phyloP scores from a whole-genome alignment of 352 stramenopile species.

The Achlya hypogyna region DNA sequence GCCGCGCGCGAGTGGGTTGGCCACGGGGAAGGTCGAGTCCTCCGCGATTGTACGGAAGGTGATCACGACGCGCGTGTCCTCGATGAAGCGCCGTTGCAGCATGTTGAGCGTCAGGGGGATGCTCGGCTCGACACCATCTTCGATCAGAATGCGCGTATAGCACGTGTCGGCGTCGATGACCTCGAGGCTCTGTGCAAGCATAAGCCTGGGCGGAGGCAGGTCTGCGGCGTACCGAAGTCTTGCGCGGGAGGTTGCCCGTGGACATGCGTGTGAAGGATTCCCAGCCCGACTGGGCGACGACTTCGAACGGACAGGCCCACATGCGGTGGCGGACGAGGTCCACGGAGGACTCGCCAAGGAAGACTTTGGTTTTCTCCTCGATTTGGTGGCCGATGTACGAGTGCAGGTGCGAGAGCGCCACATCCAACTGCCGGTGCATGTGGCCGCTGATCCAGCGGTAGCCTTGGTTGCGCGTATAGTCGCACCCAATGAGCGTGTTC shows the following conservation, averaged over 20 bases:
- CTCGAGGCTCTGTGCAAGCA: conserved; percentile 4
- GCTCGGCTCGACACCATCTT: conserved; percentile 7
- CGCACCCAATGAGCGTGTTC: conserved; percentile 19
- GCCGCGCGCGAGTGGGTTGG: background rate
- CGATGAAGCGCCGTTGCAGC: conserved; percentile 19
- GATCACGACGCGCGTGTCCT: conserved; percentile 7
- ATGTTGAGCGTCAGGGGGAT: conserved; percentile 16
- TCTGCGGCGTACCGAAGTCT: background rate
- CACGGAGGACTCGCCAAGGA: conserved; percentile 13
- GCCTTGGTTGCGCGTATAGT: background rate
- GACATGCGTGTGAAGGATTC: conserved; percentile 18
- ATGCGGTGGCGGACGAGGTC: conserved; percentile 18
- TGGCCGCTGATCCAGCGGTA: conserved; percentile 17
- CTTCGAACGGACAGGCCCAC: conserved; percentile 1
- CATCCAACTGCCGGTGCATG: conserved; percentile 7
- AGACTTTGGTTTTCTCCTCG: conserved; percentile 20
- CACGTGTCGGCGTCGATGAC: conserved; percentile 16
- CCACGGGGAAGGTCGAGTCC: background rate
- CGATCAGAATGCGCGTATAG: conserved; percentile 19
- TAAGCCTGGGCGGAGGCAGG: background rate
- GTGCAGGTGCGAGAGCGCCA: conserved; percentile 12
- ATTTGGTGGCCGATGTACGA: conserved; percentile 19
- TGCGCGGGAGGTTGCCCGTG: background rate
- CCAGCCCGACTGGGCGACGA: conserved; percentile 18
- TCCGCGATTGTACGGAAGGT: conserved; percentile 17